Conservation (phyloP, 768 basidiomycete genomes). For the Boletellus ananas region DNA sequence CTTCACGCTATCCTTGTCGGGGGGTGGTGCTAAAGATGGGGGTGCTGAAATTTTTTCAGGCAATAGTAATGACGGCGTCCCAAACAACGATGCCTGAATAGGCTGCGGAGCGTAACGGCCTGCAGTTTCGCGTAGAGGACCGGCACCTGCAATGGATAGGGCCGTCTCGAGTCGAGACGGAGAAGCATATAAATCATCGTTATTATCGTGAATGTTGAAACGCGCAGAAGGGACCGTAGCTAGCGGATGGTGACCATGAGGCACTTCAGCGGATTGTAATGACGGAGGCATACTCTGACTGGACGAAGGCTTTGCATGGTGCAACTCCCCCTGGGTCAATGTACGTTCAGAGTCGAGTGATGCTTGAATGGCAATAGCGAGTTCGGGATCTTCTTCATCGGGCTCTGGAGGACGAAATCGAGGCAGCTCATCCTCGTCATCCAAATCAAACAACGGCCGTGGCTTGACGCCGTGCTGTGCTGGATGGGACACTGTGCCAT, state of each 20-base stretch:
- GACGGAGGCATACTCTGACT: slow-evolving; percentile 1
- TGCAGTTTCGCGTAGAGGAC: slow-evolving; percentile 29
- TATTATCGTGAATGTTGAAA: slow-evolving; percentile 20
- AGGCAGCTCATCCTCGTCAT: slow-evolving; percentile 43
- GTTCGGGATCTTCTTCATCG: slow-evolving; percentile 50
- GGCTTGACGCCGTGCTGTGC: slow-evolving; percentile 33
- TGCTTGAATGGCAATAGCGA: slow-evolving; percentile 59
- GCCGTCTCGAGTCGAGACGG: slow-evolving; percentile 63
- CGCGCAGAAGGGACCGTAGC: slow-evolving; percentile 1
- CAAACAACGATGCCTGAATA: slow-evolving; percentile 32
- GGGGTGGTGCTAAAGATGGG: not conserved
- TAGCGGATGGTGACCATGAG: not conserved
- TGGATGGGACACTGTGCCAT: slow-evolving; percentile 25
- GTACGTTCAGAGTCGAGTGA: slow-evolving; percentile 43
- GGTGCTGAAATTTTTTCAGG: slow-evolving; percentile 6
- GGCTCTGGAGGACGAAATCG: slow-evolving; percentile 22
- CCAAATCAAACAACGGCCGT: slow-evolving; percentile 52
- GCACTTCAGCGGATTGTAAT: slow-evolving; percentile 1
- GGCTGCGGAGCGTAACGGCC: slow-evolving; percentile 10
- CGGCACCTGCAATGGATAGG: slow-evolving; percentile 62
- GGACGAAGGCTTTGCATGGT: slow-evolving; percentile 3
- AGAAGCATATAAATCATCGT: slow-evolving; percentile 48
- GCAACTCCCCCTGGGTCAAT: not conserved
- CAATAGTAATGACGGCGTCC: slow-evolving; percentile 34
- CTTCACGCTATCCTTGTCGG: not conserved